These are phyloP conservation scores for Phytophthora uliginosa DNA, from an alignment of 352 stramenopile species.

Conservation along the genomic window DNA sequence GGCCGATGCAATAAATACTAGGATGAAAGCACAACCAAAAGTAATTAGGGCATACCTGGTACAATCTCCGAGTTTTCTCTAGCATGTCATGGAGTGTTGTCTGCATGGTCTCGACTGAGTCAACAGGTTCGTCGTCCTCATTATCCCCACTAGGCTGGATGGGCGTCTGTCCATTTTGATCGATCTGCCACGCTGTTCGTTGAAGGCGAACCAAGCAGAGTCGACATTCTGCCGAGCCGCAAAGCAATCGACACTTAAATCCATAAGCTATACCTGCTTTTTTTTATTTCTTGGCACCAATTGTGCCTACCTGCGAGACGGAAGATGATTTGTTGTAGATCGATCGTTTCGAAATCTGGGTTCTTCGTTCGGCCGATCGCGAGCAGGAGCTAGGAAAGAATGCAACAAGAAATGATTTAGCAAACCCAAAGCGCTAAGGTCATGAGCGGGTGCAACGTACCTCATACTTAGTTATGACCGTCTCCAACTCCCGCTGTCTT, in stretches of 20 bases:
- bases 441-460: constrained; percentile 11
- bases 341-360: constrained; percentile 62
- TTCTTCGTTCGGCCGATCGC: constrained; percentile 40
- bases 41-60: constrained; percentile 33
- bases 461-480: constrained; percentile 56
- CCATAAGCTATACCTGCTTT: not conserved
- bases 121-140: constrained; percentile 7
- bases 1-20: not conserved
- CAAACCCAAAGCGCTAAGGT: not conserved
- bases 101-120: constrained; percentile 19
- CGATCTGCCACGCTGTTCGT: constrained; percentile 39
- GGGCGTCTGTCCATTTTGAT: constrained; percentile 2
- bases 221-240: constrained; percentile 22
- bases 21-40: not conserved
- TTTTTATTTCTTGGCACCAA: not conserved
- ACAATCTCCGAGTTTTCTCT: constrained; percentile 42
- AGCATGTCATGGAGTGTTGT: constrained; percentile 32
- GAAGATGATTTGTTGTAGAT: constrained; percentile 45
- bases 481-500: constrained; percentile 40
- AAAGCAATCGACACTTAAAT: not conserved
- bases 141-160: not conserved
- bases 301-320: constrained; percentile 43
- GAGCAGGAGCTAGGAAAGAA: constrained; percentile 41
- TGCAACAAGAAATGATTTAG: not conserved
- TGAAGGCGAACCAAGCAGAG: constrained; percentile 45